These are phyloP conservation scores for Chlorella vulgaris DNA, from an alignment of 139 green algal genomes.

Conservation along the genomic window DNA sequence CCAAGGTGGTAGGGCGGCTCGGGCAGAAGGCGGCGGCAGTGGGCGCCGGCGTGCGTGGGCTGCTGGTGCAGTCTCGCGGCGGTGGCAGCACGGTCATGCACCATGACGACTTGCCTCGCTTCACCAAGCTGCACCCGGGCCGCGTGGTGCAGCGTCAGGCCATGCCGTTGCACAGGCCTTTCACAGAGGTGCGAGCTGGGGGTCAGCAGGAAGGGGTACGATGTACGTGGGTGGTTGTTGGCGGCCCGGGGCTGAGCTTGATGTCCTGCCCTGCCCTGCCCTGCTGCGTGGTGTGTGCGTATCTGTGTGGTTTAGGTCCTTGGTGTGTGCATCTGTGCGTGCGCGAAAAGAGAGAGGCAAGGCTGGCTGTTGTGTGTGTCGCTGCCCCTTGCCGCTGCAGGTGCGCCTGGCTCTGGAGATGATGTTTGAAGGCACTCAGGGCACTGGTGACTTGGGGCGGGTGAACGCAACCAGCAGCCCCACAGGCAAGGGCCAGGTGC, in stretches of 20 bases:
- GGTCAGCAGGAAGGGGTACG: too few species aligned
- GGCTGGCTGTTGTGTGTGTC: too few species aligned
- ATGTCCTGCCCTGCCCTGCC: too few species aligned
- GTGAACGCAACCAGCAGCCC: conserved; percentile 21
- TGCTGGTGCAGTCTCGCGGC: conserved; percentile 73
- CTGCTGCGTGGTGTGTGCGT: too few species aligned
- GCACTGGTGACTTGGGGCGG: conserved; percentile 35
- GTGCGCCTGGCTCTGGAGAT: conserved; percentile 83
- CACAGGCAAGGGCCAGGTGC: conserved; percentile 1
- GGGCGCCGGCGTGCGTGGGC: conserved; percentile 57
- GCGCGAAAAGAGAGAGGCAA: too few species aligned
- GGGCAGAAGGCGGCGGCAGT: conserved; percentile 61
- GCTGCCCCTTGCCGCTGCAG: too few species aligned
- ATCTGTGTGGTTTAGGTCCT: too few species aligned
- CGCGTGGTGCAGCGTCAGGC: conserved; percentile 82
- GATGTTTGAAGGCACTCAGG: conserved; percentile 89
- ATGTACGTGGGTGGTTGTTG: too few species aligned
- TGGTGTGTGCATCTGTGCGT: too few species aligned
- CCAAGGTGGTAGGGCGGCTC: conserved; percentile 72
- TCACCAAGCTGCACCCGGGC: conserved; percentile 85
- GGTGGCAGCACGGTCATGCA: conserved; percentile 72
- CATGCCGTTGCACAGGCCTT: conserved; percentile 69
- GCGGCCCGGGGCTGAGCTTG: too few species aligned
- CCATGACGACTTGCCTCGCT: conserved; percentile 84
- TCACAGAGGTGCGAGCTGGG: conserved; percentile 60